Base-by-base conservation (phyloP, 73 alveolate species). In the Paramecium caudatum region DNA sequence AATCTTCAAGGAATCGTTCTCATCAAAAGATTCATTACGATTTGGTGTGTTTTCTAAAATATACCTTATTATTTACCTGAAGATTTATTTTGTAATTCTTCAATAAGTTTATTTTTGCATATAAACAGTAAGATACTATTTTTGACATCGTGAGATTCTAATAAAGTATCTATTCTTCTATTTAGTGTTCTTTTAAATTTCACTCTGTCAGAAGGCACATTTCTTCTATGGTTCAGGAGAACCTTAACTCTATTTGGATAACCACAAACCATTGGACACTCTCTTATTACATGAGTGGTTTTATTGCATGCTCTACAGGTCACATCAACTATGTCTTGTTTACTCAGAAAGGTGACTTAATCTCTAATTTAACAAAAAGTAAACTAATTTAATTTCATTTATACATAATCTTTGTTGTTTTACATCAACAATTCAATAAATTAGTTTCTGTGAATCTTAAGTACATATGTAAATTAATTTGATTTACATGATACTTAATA, bases 251-350 rank as follows among this genome's bases (percentile, higher is more conserved):
- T 74, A 17, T 74, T 74, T 41, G 88, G 88, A 43, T 74, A 74
- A 39, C 88, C 88, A 74, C 88, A 74, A 16, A 74, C 88, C 88
- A 74, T 74, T 1, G 88, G 88, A 21, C 88, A 74, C 15, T 74
- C 88, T 74, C 43, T 74, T 10, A 74, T 74, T 10, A 37, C 65
- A 74, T 74, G 88, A 37, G 43, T 36, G 17, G 68, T 41, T 41
- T 74, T 74, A 39, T 74, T 74, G 65, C 88, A 74, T 21, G 88
- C 88, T 74, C 88, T 39, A 45, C 88, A 74, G 10, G 43, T 41
- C 7, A 43, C 45, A 41, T 19, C 62, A 74, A 74, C 65, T 10
- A 74, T 39, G 19, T 74, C 88, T 41, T 74, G 19, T 43, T 45
- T 39, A 41, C 32, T 23, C 8, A 41, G 19, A 23, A 74, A 74